Percentiles rank a stretch among this genome's conserved stretches.
Conservation (phyloP, 257 asterid genomes). For the Striga asiatica region DNA sequence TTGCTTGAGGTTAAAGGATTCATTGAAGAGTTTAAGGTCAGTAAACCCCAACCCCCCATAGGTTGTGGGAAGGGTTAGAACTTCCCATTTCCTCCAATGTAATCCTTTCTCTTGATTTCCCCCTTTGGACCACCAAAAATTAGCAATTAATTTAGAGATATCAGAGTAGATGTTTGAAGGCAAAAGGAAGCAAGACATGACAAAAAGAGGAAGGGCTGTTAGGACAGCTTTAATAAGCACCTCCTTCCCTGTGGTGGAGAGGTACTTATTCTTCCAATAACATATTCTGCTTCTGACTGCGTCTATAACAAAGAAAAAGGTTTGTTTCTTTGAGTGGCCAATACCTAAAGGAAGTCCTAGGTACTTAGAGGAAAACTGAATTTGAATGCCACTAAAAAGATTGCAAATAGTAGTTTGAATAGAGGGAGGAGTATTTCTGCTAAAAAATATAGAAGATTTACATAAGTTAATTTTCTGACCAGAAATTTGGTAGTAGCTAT, state of each 20-base stretch:
- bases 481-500: not conserved
- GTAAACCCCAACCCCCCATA: too few species aligned
- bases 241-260: not conserved
- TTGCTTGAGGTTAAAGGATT: too few species aligned
- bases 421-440: not conserved
- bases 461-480: not conserved
- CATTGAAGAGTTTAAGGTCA: too few species aligned
- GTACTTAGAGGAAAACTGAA: too few species aligned
- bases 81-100: too few species aligned
- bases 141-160: too few species aligned
- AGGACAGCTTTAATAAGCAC: not conserved
- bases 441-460: not conserved
- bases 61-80: too few species aligned
- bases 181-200: not conserved
- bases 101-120: too few species aligned
- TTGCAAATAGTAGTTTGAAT: not conserved
- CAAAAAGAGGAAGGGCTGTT: not conserved
- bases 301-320: too few species aligned
- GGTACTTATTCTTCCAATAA: too few species aligned
- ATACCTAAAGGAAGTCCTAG: not conserved
- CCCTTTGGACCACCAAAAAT: too few species aligned
- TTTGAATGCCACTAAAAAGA: not conserved
- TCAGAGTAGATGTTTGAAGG: too few species aligned
- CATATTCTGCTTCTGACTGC: not conserved
- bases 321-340: not conserved